phyloP scores from a whole-genome alignment of 495 filamentous ascomycete genomes.

The Ascobolus immersus region DNA sequence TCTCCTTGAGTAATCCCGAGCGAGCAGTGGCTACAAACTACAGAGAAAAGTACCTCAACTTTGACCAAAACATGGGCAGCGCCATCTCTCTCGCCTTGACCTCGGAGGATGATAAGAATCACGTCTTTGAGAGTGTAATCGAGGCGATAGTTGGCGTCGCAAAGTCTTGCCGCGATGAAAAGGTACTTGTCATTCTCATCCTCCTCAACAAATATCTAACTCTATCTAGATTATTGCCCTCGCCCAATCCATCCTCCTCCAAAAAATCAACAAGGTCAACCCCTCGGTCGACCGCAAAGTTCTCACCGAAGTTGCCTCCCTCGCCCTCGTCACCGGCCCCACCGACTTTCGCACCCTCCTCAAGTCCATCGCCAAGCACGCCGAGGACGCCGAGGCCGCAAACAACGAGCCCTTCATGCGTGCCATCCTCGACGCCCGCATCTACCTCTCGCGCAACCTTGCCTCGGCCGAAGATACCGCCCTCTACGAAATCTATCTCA shows the following conservation, averaged over 20 bases:
- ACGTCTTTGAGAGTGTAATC: constrained; percentile 54
- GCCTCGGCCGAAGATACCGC: constrained; percentile 37
- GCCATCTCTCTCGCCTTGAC: constrained; percentile 45
- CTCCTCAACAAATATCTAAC: constrained; percentile 3
- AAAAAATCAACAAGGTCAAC: constrained; percentile 69
- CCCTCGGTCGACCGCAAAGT: constrained; percentile 53
- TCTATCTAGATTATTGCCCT: constrained; percentile 46
- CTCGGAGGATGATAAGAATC: constrained; percentile 45
- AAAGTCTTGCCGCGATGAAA: constrained; percentile 51
- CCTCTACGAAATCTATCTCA: constrained; percentile 51
- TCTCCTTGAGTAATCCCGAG: constrained; percentile 40
- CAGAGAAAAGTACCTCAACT: constrained; percentile 11
- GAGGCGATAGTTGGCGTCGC: constrained; percentile 78
- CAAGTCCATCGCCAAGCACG: constrained; percentile 51
- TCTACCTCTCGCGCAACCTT: constrained; percentile 44
- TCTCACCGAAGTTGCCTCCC: constrained; percentile 47
- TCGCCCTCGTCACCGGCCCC: constrained; percentile 49
- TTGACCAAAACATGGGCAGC: constrained; percentile 29
- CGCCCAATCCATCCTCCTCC: constrained; percentile 83
- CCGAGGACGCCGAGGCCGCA: constrained; percentile 42
- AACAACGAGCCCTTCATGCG: constrained; percentile 31
- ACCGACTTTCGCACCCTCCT: constrained; percentile 62
- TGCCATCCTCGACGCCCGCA: constrained; percentile 46
- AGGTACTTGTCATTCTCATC: constrained; percentile 15
- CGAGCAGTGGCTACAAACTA: constrained; percentile 11